Conservation (phyloP, 2,329 filamentous ascomycete genomes). For the Periglandula ipomoeae region DNA sequence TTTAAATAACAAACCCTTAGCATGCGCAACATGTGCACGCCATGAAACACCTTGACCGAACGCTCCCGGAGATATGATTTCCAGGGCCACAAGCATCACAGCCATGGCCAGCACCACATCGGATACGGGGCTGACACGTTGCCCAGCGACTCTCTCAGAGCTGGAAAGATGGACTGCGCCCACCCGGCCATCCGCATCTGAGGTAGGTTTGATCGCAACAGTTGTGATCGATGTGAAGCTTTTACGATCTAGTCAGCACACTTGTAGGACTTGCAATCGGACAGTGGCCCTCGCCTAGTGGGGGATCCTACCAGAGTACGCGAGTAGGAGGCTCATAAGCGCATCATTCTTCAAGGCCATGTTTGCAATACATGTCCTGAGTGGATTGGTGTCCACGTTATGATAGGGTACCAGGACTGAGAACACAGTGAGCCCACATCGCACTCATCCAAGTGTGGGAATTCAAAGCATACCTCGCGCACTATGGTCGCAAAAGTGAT, state of each 20-base stretch:
- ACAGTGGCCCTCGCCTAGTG: background rate
- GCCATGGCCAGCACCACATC: conserved; percentile 69
- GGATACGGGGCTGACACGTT: conserved; percentile 54
- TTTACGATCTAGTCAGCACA: background rate
- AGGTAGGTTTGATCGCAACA: conserved; percentile 66
- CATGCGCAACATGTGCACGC: conserved; percentile 70
- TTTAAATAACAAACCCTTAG: conserved; percentile 63
- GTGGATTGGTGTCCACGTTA: conserved; percentile 42
- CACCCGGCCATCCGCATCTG: conserved; percentile 69
- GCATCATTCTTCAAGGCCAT: conserved; percentile 63
- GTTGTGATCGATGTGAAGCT: conserved; percentile 70
- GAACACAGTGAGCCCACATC: conserved; percentile 24
- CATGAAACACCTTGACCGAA: conserved; percentile 75
- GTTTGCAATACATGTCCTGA: conserved; percentile 39
- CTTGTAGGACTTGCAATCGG: background rate
- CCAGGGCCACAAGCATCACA: conserved; percentile 75
- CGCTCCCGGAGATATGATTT: conserved; percentile 73
- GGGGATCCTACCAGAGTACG: conserved; percentile 51
- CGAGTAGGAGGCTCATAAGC: conserved; percentile 66
- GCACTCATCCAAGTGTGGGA: background rate
- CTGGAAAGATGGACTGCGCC: conserved; percentile 71
- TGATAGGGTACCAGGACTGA: conserved; percentile 40
- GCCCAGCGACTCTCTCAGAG: conserved; percentile 57
- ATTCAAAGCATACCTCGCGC: conserved; percentile 40
- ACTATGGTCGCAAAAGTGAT: conserved; percentile 69